These are phyloP conservation scores for Eragrostis curvula DNA, from an alignment of 176 grass and related monocot species.

Conservation along the genomic window DNA sequence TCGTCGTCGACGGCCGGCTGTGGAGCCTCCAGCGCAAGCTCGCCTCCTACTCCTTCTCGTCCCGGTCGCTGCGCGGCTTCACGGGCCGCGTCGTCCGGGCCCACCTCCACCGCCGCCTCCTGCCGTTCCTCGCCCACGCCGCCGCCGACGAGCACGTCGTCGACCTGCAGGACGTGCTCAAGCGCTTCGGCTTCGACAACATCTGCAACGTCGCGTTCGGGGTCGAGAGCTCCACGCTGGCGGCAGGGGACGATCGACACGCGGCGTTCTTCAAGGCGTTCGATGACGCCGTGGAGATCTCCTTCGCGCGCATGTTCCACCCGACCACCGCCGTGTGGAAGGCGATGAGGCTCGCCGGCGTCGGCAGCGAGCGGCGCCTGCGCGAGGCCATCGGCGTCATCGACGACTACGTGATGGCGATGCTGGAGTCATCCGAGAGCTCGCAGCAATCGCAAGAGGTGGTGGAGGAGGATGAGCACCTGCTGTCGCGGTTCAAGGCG, in stretches of 20 bases:
- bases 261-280: constrained; percentile 59
- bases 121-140: constrained; percentile 48
- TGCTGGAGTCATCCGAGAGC: constrained; percentile 29
- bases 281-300: constrained; percentile 62
- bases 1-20: constrained; percentile 53
- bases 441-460: not conserved
- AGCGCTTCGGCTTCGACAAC: constrained; percentile 65
- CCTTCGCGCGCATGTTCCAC: constrained; percentile 59
- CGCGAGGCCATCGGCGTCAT: constrained; percentile 47
- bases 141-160: constrained; percentile 32
- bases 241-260: not conserved
- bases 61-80: constrained; percentile 55
- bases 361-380: constrained; percentile 63
- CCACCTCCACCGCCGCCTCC: constrained; percentile 44
- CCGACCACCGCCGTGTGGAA: constrained; percentile 54
- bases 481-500: constrained; percentile 68
- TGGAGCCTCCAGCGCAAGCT: constrained; percentile 77
- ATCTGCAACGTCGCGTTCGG: constrained; percentile 66
- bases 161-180: constrained; percentile 67
- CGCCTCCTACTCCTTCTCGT: constrained; percentile 62
- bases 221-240: constrained; percentile 44
- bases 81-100: constrained; percentile 38
- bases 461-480: constrained; percentile 34
- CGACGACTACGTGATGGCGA: constrained; percentile 48
- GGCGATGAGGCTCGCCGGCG: constrained; percentile 43